Evolutionary conservation across 208 protist genomes (phyloP), one percentile per base, ranked within the genome.

Genomic region (Acanthamoeba culbertsoni): DNA sequence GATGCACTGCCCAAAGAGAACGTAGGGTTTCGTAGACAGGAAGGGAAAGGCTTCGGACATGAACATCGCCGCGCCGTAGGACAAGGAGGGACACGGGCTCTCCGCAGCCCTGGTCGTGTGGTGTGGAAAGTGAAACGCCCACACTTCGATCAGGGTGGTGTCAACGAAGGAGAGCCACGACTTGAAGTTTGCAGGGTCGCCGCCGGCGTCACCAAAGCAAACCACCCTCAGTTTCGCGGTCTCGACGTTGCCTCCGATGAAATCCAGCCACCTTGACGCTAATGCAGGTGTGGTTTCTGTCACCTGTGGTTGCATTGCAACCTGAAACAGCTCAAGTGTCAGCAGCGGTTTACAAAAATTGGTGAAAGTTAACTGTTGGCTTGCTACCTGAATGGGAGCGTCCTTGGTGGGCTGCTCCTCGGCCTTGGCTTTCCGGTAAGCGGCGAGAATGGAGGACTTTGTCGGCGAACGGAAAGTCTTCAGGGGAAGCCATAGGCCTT

Each of bases 401-500:
- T n/a, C n/a, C n/a, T n/a, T n/a, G n/a, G 59, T n/a, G 12, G 59
- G 28, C 48, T 8, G 18, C 12, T 18, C 48, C 18, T 12, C 28
- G 71, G 71, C 71, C 1, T 12, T 26, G 18, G 31, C 26, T 48
- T 62, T 55, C 46, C 33, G 28, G 31, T 65, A 89, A 18, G 82
- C 42, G 37, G 82, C 16, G 35, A 89, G 48, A 26, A 89, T 89
- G 51, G 82, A 89, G 16, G 82, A 6, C 82, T 89, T 89, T n/a
- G 82, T 89, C 26, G 82, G 82, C 55, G 82, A 59, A 14, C 82
- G 82, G 82, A 89, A 89, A 33, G 82, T 89, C 82, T 89, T 89
- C 26, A 89, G 51, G 5, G 82, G 82, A 23, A 89, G 42, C 48
- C 42, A 63, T 31, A 89, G 20, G 51, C 82, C 82, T 5, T 23